A percentile compares a stretch with the other conserved stretches of the same genome.
These are phyloP conservation scores for Didymella pomorum DNA, from an alignment of 2,329 filamentous ascomycete genomes.

Conservation along the genomic window DNA sequence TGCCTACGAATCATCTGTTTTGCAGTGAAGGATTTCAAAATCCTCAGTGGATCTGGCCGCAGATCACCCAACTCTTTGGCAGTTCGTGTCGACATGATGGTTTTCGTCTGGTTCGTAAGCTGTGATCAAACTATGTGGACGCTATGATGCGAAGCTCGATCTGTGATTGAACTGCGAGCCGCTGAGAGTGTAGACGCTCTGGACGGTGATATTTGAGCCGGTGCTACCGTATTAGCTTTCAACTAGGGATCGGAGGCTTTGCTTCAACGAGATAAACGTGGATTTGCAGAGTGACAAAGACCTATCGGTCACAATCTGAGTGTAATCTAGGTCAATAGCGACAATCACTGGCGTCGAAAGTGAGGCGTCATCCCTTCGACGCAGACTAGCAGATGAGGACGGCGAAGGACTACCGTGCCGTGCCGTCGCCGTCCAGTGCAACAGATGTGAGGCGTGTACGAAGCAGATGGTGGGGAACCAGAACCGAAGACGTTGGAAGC, in stretches of 20 bases:
- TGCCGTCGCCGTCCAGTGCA: too few relatives aligned
- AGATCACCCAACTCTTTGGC: slow-evolving; percentile 17
- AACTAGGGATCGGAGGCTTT: slow-evolving; percentile 20
- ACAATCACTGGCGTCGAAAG: neutral
- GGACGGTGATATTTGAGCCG: neutral
- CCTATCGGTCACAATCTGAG: slow-evolving; percentile 6
- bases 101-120: neutral
- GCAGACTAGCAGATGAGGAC: neutral
- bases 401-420: too few relatives aligned
- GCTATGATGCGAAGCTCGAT: neutral
- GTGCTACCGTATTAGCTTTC: slow-evolving; percentile 3
- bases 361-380: neutral
- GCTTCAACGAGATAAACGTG: slow-evolving; percentile 26
- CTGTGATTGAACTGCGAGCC: slow-evolving; percentile 15
- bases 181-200: slow-evolving; percentile 5
- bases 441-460: neutral
- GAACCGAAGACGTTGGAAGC: neutral
- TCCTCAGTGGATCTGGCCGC: slow-evolving; percentile 37
- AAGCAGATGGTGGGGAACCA: neutral
- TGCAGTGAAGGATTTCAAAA: slow-evolving; percentile 20
- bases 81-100: slow-evolving; percentile 4
- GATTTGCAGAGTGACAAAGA: slow-evolving; percentile 15
- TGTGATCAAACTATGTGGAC: slow-evolving; percentile 2
- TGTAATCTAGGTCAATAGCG: neutral
- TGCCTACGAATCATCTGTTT: slow-evolving; percentile 39